A percentile compares a stretch with the other conserved stretches of the same genome.
Conservation (phyloP, 1,284 basidiomycete genomes). For the Ganoderma meredithae region DNA sequence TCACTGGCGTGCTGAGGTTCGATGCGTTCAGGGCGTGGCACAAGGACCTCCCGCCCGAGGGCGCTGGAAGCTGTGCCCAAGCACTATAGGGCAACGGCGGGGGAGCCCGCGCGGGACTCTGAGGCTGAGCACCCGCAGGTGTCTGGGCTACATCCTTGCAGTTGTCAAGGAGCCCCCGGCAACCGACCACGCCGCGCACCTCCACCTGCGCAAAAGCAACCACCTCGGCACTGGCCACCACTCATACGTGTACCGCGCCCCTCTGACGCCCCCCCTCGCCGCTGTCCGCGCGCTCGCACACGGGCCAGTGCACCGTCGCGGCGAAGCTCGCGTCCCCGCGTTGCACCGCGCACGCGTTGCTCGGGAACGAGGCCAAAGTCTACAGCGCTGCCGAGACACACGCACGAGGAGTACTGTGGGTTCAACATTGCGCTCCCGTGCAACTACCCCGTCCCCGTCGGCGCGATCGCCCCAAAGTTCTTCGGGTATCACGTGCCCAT, state of each 20-base stretch:
- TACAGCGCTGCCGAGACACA: conserved; percentile 52
- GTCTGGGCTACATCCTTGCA: not conserved
- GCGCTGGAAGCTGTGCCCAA: not conserved
- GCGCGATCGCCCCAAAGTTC: conserved; percentile 59
- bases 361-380: conserved; percentile 50
- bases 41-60: not conserved
- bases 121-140: not conserved
- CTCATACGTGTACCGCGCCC: conserved; percentile 43
- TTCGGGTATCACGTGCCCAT: conserved; percentile 57
- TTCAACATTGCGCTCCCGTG: conserved; percentile 51
- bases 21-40: not conserved
- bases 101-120: not conserved
- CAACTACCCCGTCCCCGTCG: conserved; percentile 52
- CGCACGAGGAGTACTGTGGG: conserved; percentile 57
- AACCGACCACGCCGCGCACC: conserved; percentile 32
- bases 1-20: not conserved
- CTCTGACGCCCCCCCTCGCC: conserved; percentile 44
- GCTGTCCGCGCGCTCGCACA: conserved; percentile 36
- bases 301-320: conserved; percentile 42
- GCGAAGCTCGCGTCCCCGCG: conserved; percentile 41
- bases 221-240: conserved; percentile 45
- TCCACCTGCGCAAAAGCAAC: conserved; percentile 40
- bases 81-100: not conserved
- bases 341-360: conserved; percentile 36
- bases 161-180: not conserved